Evolutionary conservation across 192 early-diverging fungal genomes (phyloP), one percentile per base, ranked within the genome.

Genomic region (Backusella mclennaniae): DNA sequence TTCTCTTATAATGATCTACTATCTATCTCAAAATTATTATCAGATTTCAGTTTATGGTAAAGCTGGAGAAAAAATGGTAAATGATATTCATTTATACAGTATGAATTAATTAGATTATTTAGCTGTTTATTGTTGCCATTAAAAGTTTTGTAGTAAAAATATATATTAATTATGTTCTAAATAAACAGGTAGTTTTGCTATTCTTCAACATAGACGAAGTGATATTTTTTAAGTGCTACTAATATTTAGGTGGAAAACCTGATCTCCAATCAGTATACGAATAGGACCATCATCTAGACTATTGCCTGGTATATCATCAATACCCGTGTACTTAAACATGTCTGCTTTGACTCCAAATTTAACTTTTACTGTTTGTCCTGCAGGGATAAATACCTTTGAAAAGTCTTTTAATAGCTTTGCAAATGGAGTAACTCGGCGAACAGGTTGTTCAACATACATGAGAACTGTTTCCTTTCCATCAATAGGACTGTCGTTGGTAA

Each of bases 361-460:
- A 33, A 87, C 80, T 4, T 68, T 73, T 67, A 83, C 78, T 17
- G 85, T 76, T 75, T 85, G 70, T 44, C 87, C 87, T 15, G 78
- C 75, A 0, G 53, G 70, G 23, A 89, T 39, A 39, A 52, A 33
- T 0, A 89, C 59, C 70, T 89, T 92, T n/a, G 81, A 66, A 35
- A 90, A 90, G 0, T 56, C 80, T 67, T 87, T 87, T 33, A 92
- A 78, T 35, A 86, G 76, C 46, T 78, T 87, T n/a, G 85, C 84
- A 15, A 87, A 85, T 1, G 89, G 87, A 26, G 88, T 84, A 66
- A 87, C 76, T 2, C 86, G 76, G 4, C 88, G 85, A 53, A 81
- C 83, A n/a, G 82, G 83, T 67, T 91, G 90, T 38, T 81, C 75
- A 26, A 89, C 83, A 36, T 87, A 91, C 76, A 89, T 80, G 38